Evolutionary conservation across 2,329 filamentous ascomycete species (phyloP).

Genomic region (Curvularia spicifera): DNA sequence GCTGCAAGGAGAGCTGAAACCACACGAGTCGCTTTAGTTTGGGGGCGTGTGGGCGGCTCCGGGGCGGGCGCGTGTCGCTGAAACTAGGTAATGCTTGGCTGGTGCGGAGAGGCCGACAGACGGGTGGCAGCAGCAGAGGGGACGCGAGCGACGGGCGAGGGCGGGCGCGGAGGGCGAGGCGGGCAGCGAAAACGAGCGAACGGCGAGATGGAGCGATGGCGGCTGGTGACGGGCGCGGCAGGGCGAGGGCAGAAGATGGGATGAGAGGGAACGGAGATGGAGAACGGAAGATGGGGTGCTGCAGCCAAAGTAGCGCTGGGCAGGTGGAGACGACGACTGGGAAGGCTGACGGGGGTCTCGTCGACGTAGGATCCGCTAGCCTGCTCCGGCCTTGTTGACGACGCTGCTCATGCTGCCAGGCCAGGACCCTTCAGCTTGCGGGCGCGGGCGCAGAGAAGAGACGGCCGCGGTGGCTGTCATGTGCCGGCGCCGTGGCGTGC

Average conservation of each 20-base stretch:
- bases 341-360: conserved; percentile 21
- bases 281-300: conserved; percentile 2
- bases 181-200: conserved; percentile 7
- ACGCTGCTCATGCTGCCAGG: background rate
- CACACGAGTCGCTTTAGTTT: conserved; percentile 15
- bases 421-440: no score
- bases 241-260: no score
- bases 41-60: conserved; percentile 18
- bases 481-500: no score
- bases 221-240: no score
- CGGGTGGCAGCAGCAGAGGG: conserved; percentile 6
- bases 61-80: conserved; percentile 31
- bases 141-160: background rate
- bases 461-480: background rate
- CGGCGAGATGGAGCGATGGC: background rate
- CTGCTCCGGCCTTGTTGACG: conserved; percentile 8
- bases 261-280: background rate
- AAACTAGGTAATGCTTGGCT: conserved; percentile 34
- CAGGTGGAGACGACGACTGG: conserved; percentile 21
- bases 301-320: conserved; percentile 20
- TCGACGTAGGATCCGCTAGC: conserved; percentile 13
- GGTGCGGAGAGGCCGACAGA: conserved; percentile 31
- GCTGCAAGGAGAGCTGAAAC: conserved; percentile 27
- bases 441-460: background rate
- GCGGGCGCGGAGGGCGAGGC: background rate